phyloP scores from a whole-genome alignment of 2,329 filamentous ascomycete species.

The Monilinia polystroma region DNA sequence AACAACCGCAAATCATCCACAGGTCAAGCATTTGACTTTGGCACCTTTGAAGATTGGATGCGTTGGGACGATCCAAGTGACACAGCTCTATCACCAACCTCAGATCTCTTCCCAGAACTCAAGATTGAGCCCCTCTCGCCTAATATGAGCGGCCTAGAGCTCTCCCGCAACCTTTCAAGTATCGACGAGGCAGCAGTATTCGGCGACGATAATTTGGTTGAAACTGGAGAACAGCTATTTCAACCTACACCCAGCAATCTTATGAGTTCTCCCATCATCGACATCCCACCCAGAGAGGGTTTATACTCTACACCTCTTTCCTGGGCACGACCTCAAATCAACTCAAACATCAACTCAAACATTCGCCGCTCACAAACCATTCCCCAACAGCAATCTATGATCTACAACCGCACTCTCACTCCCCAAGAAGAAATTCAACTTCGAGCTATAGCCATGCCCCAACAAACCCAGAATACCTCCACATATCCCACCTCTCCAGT shows the following conservation, averaged over 20 bases:
- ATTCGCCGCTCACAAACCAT: constrained; percentile 16
- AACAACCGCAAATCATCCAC: constrained; percentile 27
- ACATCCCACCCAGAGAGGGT: constrained; percentile 26
- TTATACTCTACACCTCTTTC: constrained; percentile 38
- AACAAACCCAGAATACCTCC: constrained; percentile 42
- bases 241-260: constrained; percentile 27
- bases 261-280: constrained; percentile 22
- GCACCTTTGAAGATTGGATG: constrained; percentile 39
- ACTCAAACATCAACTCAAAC: constrained; percentile 4
- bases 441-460: constrained; percentile 62
- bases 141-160: constrained; percentile 32
- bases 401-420: constrained; percentile 26
- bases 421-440: constrained; percentile 45
- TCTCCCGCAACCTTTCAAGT: constrained; percentile 29
- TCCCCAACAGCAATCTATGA: constrained; percentile 14
- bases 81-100: constrained; percentile 34
- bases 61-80: constrained; percentile 38
- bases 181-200: constrained; percentile 33
- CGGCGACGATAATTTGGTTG: constrained; percentile 32
- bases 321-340: constrained; percentile 31
- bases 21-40: constrained; percentile 34
- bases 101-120: constrained; percentile 36
- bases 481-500: constrained; percentile 51
- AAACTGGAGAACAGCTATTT: constrained; percentile 34
- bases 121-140: constrained; percentile 36